Base-by-base conservation (phyloP, 495 filamentous ascomycete genomes). In the Cercophora samala region DNA sequence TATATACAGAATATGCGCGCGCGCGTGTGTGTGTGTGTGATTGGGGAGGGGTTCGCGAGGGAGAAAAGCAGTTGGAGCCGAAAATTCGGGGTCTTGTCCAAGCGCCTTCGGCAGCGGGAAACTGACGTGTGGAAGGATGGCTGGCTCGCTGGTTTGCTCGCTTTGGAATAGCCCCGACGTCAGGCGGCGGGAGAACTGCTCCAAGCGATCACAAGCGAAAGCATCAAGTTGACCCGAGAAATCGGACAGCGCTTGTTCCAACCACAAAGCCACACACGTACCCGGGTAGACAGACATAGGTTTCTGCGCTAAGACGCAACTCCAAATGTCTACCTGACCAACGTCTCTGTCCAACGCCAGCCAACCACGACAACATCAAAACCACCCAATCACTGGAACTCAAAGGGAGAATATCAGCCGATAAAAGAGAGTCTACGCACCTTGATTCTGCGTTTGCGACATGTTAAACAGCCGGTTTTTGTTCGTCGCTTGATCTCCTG, bases 371-470 rank as follows among this genome's bases (percentile, higher is more conserved):
- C 58, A 24, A 5, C 22, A 21, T 8, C 24, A 25, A 60, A n/a
- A n/a, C 58, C 19, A 1, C 19, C 58, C 24, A 17, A 62, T 21
- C 46, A 24, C 60, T 4, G 4, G 4, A 19, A 51, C 25, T 22
- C 21, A 13, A 54, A 64, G 5, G 22, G n/a, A 62, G 22, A 26
- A 11, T 60, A n/a, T 61, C 26, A 62, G 37, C 24, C 8, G 26
- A 5, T 29, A 58, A 59, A 60, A n/a, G 26, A 17, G 5, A 58
- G 37, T 22, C 55, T 1, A 88, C 90, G 75, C 85, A 97, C 95
- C 93, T 99, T 99, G 81, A 99, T 98, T 79, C 95, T 86, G 73
- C 95, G 88, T 78, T 97, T 97, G 69, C 95, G 88, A 84, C 95
- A 99, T 42, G 95, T 99, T 78, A 98, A 80, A 78, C 95, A 99